phyloP scores from a whole-genome alignment of 495 filamentous ascomycete species.

The Letharia columbiana region DNA sequence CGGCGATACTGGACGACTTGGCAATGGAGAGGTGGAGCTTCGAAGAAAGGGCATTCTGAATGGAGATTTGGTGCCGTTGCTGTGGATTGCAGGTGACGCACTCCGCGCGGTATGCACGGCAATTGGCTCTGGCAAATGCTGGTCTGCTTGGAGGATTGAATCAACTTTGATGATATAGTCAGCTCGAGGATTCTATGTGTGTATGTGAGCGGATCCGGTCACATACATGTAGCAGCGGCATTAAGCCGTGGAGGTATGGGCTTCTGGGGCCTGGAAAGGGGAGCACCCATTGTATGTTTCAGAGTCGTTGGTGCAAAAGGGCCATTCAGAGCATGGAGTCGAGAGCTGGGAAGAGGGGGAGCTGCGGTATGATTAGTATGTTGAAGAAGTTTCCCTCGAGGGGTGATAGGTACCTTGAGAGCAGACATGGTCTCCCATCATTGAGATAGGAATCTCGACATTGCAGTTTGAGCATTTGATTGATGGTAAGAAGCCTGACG shows the following conservation, averaged over 20 bases:
- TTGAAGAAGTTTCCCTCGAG: neutral
- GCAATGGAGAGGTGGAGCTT: constrained; percentile 41
- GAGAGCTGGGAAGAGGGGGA: constrained; percentile 21
- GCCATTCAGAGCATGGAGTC: constrained; percentile 21
- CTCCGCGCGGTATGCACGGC: constrained; percentile 47
- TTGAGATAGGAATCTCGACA: constrained; percentile 73
- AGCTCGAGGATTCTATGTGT: neutral
- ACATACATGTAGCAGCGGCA: constrained; percentile 50
- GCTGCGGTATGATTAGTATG: constrained; percentile 17
- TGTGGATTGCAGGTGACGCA: constrained; percentile 45
- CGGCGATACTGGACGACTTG: constrained; percentile 36
- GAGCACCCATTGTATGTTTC: constrained; percentile 16
- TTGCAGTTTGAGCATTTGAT: constrained; percentile 95
- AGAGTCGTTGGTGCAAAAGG: constrained; percentile 13
- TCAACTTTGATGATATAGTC: constrained; percentile 10
- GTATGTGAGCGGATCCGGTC: too few relatives aligned
- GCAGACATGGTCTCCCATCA: constrained; percentile 89
- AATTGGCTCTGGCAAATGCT: constrained; percentile 36
- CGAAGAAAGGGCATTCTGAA: constrained; percentile 33
- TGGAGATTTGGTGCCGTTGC: constrained; percentile 36
- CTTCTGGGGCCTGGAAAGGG: constrained; percentile 5
- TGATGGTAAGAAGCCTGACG: constrained; percentile 69
- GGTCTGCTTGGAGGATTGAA: constrained; percentile 23
- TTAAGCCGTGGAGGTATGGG: constrained; percentile 44
- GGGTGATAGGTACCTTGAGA: constrained; percentile 22